phyloP scores from a whole-genome alignment of 306 rosid species.

The Mucuna pruriens region DNA sequence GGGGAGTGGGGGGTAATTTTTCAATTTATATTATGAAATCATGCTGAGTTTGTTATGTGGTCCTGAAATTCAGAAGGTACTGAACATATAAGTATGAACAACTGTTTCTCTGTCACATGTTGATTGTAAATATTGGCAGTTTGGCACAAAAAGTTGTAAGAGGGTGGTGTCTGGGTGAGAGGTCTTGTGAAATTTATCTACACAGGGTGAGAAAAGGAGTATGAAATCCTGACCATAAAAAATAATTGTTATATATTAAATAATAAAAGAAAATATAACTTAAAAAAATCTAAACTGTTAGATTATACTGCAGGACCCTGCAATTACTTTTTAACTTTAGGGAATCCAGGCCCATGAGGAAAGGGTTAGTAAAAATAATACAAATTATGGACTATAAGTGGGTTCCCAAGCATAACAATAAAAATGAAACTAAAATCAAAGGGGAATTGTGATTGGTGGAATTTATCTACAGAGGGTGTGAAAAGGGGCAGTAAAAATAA shows the following conservation, averaged over 20 bases:
- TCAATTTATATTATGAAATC: neutral
- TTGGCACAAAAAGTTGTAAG: conserved; percentile 1
- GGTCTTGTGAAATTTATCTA: neutral
- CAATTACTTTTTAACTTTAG: no score
- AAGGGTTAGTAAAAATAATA: neutral
- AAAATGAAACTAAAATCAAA: conserved; percentile 1
- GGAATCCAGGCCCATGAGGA: no score
- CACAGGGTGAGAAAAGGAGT: no score
- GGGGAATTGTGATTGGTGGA: conserved; percentile 11
- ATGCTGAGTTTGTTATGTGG: neutral
- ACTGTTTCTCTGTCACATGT: neutral
- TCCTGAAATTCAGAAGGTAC: conserved; percentile 17
- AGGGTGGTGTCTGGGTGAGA: conserved; percentile 3
- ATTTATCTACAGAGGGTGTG: neutral
- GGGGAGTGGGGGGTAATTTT: neutral
- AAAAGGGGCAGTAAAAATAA: neutral
- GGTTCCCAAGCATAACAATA: neutral
- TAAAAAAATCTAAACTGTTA: no score
- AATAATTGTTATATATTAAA: no score
- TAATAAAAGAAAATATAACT: no score
- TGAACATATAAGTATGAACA: conserved; percentile 15
- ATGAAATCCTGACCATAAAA: no score
- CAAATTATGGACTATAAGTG: conserved; percentile 1
- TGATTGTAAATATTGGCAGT: conserved; percentile 27
- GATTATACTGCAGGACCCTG: no score